A percentile compares a stretch with the other conserved stretches of the same genome.
Evolutionary conservation across 2,329 filamentous ascomycete genomes (phyloP).

Genomic region (Achaetomium macrosporum): DNA sequence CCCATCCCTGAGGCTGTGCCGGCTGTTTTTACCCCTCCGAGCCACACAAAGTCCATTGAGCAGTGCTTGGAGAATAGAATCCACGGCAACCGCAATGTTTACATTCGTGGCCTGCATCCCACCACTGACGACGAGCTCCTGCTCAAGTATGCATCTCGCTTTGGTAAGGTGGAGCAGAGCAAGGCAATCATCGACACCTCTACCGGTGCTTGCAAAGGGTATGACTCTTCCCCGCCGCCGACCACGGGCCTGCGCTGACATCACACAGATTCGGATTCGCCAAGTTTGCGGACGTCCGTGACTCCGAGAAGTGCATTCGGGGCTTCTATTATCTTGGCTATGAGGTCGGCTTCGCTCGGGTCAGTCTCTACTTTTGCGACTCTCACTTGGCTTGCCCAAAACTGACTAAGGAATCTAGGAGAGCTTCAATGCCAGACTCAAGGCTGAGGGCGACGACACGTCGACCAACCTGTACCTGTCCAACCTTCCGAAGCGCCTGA

Average conservation of each 20-base stretch:
- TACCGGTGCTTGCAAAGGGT: constrained; percentile 96
- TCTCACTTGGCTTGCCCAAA: neutral
- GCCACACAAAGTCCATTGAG: constrained; percentile 82
- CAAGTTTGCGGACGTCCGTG: constrained; percentile 80
- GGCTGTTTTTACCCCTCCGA: constrained; percentile 77
- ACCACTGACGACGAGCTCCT: constrained; percentile 92
- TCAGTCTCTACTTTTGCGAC: constrained; percentile 38
- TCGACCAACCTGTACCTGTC: constrained; percentile 98
- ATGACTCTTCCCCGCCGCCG: constrained; percentile 29
- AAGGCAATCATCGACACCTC: constrained; percentile 97
- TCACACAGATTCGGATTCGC: constrained; percentile 83
- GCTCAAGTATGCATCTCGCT: constrained; percentile 73
- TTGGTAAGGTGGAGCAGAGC: constrained; percentile 90
- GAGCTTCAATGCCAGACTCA: constrained; percentile 96
- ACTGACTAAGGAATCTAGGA: constrained; percentile 49
- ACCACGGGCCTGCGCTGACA: constrained; percentile 20
- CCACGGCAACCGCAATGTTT: constrained; percentile 91
- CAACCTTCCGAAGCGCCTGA: constrained; percentile 87
- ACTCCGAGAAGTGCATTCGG: constrained; percentile 93
- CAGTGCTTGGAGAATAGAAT: constrained; percentile 92
- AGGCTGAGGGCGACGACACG: constrained; percentile 81
- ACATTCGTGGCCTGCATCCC: constrained; percentile 91
- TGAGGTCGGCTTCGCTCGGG: constrained; percentile 93
- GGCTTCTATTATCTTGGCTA: constrained; percentile 93
- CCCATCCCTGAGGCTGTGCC: constrained; percentile 82